Base-by-base conservation (phyloP, 2,329 filamentous ascomycete species). In the Colletotrichum salicis region DNA sequence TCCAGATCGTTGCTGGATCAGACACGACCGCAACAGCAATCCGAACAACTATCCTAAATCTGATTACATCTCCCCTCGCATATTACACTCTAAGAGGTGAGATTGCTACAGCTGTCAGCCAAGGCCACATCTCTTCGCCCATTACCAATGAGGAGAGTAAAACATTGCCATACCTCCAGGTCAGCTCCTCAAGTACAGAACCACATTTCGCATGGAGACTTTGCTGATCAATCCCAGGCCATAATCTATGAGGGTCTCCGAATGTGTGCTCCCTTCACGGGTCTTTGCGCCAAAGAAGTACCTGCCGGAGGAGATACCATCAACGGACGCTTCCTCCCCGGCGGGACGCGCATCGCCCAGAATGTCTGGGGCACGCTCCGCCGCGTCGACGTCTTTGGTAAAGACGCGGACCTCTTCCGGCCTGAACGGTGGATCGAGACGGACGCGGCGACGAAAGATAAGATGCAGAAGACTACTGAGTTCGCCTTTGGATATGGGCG, bases 21-120 rank as follows among this genome's bases (percentile, higher is more conserved):
- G 88, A 90, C 73, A 89, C 86, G 6, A 87, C 87, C 0, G 85
- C 88, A 0, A 86, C 83, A 1, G 82, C 84, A 0, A 81, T 90
- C 3, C 84, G 88, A 0, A 79, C 82, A 33, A 87, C 84, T 4
- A 71, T 89, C 64, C 81, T 89, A 27, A 83, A 86, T 75, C 76
- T 89, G 64, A 82, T 85, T 45, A 85, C 83, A 6, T 82, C 82
- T 12, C 86, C 86, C 0, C 79, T 79, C 1, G 81, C 85, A 0
- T 84, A 86, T 67, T 67, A 74, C 4, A 82, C 81, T 5, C 77
- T 90, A 1, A 82, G 84, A 29, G 74, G 75, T 0, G 88, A 89
- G 74, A 83, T 87, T 37, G 80, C 86, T 62, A 76, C 73, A 6
- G 83, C 82, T 0, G 80, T 85, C 35, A 78, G 76, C 1, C 33